Percentiles rank a stretch among this genome's conserved stretches.
phyloP scores from a whole-genome alignment of 176 grass and related monocot species.

The Otatea glauca region DNA sequence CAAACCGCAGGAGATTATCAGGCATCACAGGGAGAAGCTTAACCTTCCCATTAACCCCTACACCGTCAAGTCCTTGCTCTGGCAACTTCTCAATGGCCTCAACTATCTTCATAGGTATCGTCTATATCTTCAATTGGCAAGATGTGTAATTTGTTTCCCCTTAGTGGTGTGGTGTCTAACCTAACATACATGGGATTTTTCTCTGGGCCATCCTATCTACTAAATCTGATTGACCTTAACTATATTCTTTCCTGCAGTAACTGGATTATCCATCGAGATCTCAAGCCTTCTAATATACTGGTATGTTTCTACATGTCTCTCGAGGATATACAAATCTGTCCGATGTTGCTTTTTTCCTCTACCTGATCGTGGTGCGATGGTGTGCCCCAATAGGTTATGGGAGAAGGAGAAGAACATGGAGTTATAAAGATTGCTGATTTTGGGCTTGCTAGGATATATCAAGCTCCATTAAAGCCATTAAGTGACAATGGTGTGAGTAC shows the following conservation, averaged over 20 bases:
- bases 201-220: background rate
- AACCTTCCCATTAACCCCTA: conserved; percentile 68
- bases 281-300: conserved; percentile 99
- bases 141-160: background rate
- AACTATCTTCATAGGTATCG: conserved; percentile 96
- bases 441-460: conserved; percentile 98
- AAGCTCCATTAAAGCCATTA: conserved; percentile 98
- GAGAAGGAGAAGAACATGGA: conserved; percentile 97
- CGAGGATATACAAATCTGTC: conserved; percentile 35
- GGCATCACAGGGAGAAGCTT: conserved; percentile 96
- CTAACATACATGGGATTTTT: background rate
- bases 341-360: conserved; percentile 11
- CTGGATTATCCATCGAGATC: conserved; percentile 98
- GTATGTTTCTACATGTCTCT: conserved; percentile 40
- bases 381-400: conserved; percentile 78
- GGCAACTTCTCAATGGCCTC: conserved; percentile 97
- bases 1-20: conserved; percentile 78
- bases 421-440: conserved; percentile 98
- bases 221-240: conserved; percentile 17
- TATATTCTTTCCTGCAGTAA: conserved; percentile 60
- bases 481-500: conserved; percentile 86
- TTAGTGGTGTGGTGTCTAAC: background rate
- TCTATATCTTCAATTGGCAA: conserved; percentile 28
- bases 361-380: conserved; percentile 9
- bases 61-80: conserved; percentile 95